phyloP scores from a whole-genome alignment of 2,329 filamentous ascomycete genomes.

The Apiospora malaysiana region DNA sequence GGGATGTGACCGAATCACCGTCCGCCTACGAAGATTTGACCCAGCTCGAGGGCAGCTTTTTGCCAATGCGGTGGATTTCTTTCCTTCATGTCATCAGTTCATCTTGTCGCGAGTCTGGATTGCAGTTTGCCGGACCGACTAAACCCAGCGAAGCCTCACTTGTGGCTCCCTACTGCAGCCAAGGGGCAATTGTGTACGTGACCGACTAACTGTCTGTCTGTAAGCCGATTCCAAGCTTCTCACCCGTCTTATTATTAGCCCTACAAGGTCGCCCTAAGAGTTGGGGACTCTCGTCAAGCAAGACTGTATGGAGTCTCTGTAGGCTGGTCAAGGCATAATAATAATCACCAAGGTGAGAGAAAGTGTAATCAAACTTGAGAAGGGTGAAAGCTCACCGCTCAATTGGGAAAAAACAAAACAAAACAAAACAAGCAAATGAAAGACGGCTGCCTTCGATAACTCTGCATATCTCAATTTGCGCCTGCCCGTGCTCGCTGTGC shows the following conservation, averaged over 20 bases:
- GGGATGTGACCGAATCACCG: conserved; percentile 13
- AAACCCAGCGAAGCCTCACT: background rate
- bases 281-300: background rate
- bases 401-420: conserved; percentile 3
- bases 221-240: background rate
- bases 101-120: background rate
- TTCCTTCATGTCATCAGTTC: no score
- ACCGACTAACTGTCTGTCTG: background rate
- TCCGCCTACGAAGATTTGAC: background rate
- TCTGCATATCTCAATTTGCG: conserved; percentile 13
- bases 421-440: background rate
- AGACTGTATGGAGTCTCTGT: background rate
- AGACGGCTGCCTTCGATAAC: background rate
- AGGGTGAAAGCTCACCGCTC: conserved; percentile 2
- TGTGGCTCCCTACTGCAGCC: background rate
- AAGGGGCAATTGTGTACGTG: background rate
- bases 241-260: background rate
- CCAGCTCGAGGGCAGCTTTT: background rate
- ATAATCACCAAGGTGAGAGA: background rate
- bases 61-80: conserved; percentile 15
- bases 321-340: background rate
- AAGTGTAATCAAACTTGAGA: background rate
- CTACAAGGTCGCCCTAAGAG: background rate
- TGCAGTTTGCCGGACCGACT: conserved; percentile 14
- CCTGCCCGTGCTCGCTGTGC: background rate